A percentile compares a stretch with the other conserved stretches of the same genome.
phyloP scores from a whole-genome alignment of 2,329 filamentous ascomycete genomes.

The Nothophoma quercina region DNA sequence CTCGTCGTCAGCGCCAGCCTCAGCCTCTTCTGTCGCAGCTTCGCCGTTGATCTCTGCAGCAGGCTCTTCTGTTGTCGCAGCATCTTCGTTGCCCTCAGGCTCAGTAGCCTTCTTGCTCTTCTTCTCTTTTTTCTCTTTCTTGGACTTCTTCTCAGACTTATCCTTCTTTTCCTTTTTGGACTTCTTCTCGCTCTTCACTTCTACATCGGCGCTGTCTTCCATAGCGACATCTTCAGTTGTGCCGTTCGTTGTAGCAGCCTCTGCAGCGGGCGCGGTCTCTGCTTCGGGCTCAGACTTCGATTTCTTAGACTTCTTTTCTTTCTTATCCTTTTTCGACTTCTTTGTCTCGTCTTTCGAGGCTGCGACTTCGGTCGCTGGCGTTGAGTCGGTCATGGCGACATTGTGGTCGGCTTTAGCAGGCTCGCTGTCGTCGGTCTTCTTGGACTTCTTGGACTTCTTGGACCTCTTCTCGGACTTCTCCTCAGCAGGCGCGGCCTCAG shows the following conservation, averaged over 20 bases:
- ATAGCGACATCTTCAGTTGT: slow-evolving; percentile 18
- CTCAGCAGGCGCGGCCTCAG: slow-evolving; percentile 23
- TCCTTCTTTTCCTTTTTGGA: slow-evolving; percentile 35
- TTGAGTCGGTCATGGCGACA: slow-evolving; percentile 30
- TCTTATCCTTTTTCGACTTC: slow-evolving; percentile 37
- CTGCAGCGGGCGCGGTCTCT: slow-evolving; percentile 20
- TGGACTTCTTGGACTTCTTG: slow-evolving; percentile 34
- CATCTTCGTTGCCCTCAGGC: slow-evolving; percentile 23
- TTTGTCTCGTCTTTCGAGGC: slow-evolving; percentile 30
- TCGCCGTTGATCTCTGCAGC: slow-evolving; percentile 27
- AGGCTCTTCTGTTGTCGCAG: slow-evolving; percentile 19
- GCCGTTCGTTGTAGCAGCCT: slow-evolving; percentile 13
- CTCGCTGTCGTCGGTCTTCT: slow-evolving; percentile 28
- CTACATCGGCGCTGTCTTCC: slow-evolving; percentile 21
- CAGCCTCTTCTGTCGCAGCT: slow-evolving; percentile 23
- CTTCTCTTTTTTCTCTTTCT: slow-evolving; percentile 41
- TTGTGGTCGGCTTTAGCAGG: slow-evolving; percentile 22
- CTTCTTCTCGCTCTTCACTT: slow-evolving; percentile 34
- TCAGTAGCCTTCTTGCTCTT: slow-evolving; percentile 27
- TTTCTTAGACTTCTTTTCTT: slow-evolving; percentile 33
- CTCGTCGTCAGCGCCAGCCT: slow-evolving; percentile 19
- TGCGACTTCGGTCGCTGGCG: slow-evolving; percentile 14
- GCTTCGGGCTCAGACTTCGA: slow-evolving; percentile 20
- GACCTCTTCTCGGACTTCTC: slow-evolving; percentile 32
- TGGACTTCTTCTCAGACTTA: slow-evolving; percentile 32